Base-by-base conservation (phyloP, 2,329 filamentous ascomycete genomes). In the Xylaria sp. region DNA sequence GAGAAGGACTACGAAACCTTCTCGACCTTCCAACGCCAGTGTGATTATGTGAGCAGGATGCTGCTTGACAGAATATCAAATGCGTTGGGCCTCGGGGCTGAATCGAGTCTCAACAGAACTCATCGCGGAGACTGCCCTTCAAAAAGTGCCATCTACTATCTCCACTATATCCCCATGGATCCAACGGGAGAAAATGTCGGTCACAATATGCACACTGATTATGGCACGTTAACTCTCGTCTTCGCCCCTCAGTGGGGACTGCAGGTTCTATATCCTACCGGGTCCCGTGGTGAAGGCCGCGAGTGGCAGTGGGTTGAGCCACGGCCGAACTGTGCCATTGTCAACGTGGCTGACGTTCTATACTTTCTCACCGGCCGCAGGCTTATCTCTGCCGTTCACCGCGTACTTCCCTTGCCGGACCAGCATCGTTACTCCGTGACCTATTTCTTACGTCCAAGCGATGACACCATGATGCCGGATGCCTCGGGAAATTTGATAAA, bases 281-380 rank as follows among this genome's bases (percentile, higher is more conserved):
- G 55, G 8, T 16, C 35, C 18, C 23, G 40, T 6, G 37, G 16
- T 2, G 27, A 27, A 32, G 55, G 50, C 13, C 32, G 44, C 42
- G 29, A 25, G 21, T 64, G 51, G 53, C 32, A 27, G 42, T 64
- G 40, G 50, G 53, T 64, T 16, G 61, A 64, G 42, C 61, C 61
- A 8, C 42, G 47, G 27, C 12, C 27, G 6, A 55, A 61, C 42
- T 50, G 35, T 32, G 35, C 35, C 21, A 42, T 69, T 42, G 58
- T 69, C 57, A 69, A 69, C 35, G 66, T 69, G 5, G 63, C 37
- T 10, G 66, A 69, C 25, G 37, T 63, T 8, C 44, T 69, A n/a
- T 35, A 58, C 10, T 69, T 69, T 32, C 23, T 66, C 32, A 51
- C 66, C 3, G 53, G 54, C 5, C 58, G 57, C 18, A 32, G 27